Conservation (phyloP, 2,329 filamentous ascomycete species). For the Exophiala oligosperma region DNA sequence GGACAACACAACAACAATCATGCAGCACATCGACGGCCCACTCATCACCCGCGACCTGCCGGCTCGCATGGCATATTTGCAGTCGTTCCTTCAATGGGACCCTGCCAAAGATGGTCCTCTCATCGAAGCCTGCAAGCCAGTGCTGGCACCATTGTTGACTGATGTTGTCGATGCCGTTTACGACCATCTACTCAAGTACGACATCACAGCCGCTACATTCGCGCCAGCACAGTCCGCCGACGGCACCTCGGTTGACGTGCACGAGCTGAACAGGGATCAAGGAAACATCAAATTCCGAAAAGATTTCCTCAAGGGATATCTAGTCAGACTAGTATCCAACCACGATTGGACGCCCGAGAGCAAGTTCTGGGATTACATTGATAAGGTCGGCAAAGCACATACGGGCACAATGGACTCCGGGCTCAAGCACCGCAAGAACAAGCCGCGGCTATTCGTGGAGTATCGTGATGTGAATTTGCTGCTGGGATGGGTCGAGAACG, state of each 20-base stretch:
- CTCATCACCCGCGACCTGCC: slow-evolving; percentile 18
- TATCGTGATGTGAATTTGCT: slow-evolving; percentile 32
- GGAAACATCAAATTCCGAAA: slow-evolving; percentile 34
- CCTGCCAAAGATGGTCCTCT: slow-evolving; percentile 29
- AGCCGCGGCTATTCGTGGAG: slow-evolving; percentile 32
- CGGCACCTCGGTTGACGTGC: slow-evolving; percentile 7
- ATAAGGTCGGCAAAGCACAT: slow-evolving; percentile 34
- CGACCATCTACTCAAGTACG: slow-evolving; percentile 32
- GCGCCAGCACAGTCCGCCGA: slow-evolving; percentile 29
- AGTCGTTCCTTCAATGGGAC: slow-evolving; percentile 32
- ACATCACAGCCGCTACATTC: slow-evolving; percentile 35
- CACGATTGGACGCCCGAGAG: slow-evolving; percentile 33
- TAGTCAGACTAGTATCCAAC: slow-evolving; percentile 32
- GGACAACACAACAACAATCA: slow-evolving; percentile 1
- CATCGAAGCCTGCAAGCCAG: slow-evolving; percentile 27
- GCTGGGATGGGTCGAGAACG: slow-evolving; percentile 33
- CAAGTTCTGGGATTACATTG: slow-evolving; percentile 33
- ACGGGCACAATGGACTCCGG: slow-evolving; percentile 30
- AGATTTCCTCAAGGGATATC: slow-evolving; percentile 33
- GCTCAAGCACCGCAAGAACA: slow-evolving; percentile 30
- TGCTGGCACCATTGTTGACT: slow-evolving; percentile 31
- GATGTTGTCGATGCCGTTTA: slow-evolving; percentile 34
- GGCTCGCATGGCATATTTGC: slow-evolving; percentile 30
- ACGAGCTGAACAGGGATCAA: slow-evolving; percentile 28
- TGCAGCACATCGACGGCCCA: slow-evolving; percentile 23